Evolutionary conservation across 352 stramenopile species (phyloP), one percentile per base, ranked within the genome.

Genomic region (Phytopythium cucurbitacearum): DNA sequence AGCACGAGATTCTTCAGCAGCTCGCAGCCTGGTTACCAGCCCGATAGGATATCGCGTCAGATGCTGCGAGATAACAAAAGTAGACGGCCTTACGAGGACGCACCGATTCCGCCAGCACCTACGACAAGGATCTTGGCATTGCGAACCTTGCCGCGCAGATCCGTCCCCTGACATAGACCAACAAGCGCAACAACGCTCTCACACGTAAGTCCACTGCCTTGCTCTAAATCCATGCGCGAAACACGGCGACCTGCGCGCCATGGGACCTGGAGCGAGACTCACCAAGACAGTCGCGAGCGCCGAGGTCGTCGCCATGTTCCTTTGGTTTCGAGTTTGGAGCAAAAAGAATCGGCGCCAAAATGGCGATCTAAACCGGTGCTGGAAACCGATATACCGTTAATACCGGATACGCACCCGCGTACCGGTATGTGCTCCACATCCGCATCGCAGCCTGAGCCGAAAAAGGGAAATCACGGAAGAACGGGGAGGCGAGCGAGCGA

Each of bases 1-100:
- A 99, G 76, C 41, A 98, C 96, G 37, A 99, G 75, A 72, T 99
- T 99, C 78, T 99, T 99, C 21, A 99, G 76, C 46, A 99, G 71
- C 64, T 99, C 97, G 69, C 97, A 99, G 57, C 89, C 84, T 93
- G 48, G 28, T 39, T 10, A 8, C 16, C 40, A 48, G 8, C 50
- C 39, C 40, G 11, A 13, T 40, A 48, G 32, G 6, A 44, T 28
- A 55, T 5, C 16, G 21, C 11, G 12, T 53, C 35, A 46, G 15
- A 9, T 51, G 8, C 37, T 11, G 16, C 13, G 13, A 65, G 35
- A 21, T 45, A 53, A 28, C 2, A 28, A 28, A 28, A 28, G 21
- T 28, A 28, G 21, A 28, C 21, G 21, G 21, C 21, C 21, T 2
- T 28, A 28, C 21, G 21, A 28, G 28, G 39, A 53, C 71, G 15